Base-by-base conservation (phyloP, 495 filamentous ascomycete species). In the Tetracladium setigerum region DNA sequence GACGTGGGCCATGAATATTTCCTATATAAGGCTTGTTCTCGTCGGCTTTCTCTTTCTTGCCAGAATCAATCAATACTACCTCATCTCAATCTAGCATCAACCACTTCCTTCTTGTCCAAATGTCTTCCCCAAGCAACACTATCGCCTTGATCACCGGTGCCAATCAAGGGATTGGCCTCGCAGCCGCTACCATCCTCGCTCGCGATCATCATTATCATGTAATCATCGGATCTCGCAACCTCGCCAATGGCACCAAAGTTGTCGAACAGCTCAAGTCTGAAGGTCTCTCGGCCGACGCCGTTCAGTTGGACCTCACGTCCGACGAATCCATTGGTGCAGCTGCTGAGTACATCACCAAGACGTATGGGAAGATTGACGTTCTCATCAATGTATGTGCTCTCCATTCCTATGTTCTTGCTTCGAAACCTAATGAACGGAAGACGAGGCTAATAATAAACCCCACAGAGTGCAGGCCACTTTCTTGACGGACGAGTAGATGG, bases 121-220 rank as follows among this genome's bases (percentile, higher is more conserved):
- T 27, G 41, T 31, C 3, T 14, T 7, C 27, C 13, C 9, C 30
- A 32, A 46, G 43, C 12, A 18, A 37, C n/a, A 44, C 72, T 39
- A 66, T 70, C 38, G 77, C 73, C 52, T 65, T 67, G 41, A 68
- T 80, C 53, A 78, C 74, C 15, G 76, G 75, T 44, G 70, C 73
- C 13, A 76, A 77, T 58, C 67, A 69, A 37, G 76, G 77, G 47
- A 58, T 81, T 47, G 77, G 77, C 37, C 70, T 68, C 52, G 75
- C 77, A 42, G 67, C 75, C 43, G 62, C 76, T 18, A 71, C 71
- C 24, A 71, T 75, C 55, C 69, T 80, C 32, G 60, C 69, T 17
- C 46, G 53, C 34, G 52, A 68, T 15, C 11, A 58, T 1, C 44
- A 46, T 50, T 77, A 78, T 62, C 74, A 63, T 41, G 58, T 79